phyloP scores from a whole-genome alignment of 345 rosid genomes.

The Euphorbia tirucalli region DNA sequence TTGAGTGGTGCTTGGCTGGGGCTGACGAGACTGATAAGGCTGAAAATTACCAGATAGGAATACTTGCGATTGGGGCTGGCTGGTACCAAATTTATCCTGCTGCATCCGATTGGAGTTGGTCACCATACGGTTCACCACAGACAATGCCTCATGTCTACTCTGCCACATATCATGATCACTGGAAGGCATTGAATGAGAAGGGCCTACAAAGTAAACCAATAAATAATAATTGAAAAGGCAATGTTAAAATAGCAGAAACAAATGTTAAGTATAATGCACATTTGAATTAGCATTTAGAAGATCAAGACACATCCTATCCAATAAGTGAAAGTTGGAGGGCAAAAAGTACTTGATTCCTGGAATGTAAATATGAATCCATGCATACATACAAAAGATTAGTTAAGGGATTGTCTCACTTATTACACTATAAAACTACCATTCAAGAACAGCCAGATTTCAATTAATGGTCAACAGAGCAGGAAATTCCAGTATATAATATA shows the following conservation, averaged over 20 bases:
- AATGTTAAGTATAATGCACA: neutral
- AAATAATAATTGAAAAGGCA: neutral
- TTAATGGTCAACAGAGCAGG: neutral
- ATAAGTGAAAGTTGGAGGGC: neutral
- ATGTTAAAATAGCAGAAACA: neutral
- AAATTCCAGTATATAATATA: neutral
- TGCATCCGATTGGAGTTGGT: slow-evolving; percentile 15
- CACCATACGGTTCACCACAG: slow-evolving; percentile 2
- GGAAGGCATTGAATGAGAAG: neutral
- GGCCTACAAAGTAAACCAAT: slow-evolving; percentile 1
- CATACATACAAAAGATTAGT: neutral
- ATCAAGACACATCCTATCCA: neutral
- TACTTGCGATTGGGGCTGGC: slow-evolving; percentile 7
- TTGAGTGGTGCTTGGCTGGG: slow-evolving; percentile 13
- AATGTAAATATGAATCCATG: neutral
- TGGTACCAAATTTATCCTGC: slow-evolving; percentile 12
- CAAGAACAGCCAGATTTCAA: neutral
- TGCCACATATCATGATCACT: slow-evolving; percentile 17
- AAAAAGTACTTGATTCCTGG: neutral
- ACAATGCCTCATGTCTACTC: slow-evolving; percentile 17
- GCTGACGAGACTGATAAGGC: slow-evolving; percentile 12
- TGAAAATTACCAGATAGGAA: slow-evolving; percentile 14
- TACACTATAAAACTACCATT: neutral
- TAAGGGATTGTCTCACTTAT: neutral
- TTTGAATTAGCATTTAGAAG: neutral